Conservation (phyloP, 2,329 filamentous ascomycete species). For the Diaporthe batatas region DNA sequence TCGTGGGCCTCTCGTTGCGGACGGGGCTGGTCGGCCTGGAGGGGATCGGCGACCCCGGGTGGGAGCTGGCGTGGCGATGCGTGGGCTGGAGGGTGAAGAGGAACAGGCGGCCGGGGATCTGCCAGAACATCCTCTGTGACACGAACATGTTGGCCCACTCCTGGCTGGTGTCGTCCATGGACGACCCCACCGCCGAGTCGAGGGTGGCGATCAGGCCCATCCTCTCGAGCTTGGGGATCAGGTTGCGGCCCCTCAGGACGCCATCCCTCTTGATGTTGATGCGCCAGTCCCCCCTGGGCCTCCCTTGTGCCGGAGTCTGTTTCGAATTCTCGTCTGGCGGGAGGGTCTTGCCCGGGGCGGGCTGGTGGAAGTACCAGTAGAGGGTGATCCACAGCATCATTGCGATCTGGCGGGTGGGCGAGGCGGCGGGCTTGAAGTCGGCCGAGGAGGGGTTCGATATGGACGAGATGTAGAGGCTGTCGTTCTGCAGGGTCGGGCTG, state of each 20-base stretch:
- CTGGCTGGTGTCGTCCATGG: constrained; percentile 70
- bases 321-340: constrained; percentile 70
- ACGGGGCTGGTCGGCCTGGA: constrained; percentile 69
- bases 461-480: constrained; percentile 91
- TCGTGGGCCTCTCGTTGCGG: constrained; percentile 48
- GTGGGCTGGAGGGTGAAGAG: constrained; percentile 84
- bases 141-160: constrained; percentile 88
- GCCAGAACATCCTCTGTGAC: constrained; percentile 88
- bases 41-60: constrained; percentile 63
- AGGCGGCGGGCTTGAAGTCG: constrained; percentile 84
- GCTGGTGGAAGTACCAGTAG: constrained; percentile 98
- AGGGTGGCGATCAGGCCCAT: constrained; percentile 88
- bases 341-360: constrained; percentile 75
- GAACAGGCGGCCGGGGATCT: constrained; percentile 87
- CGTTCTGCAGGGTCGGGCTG: constrained; percentile 80
- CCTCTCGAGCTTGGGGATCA: constrained; percentile 90
- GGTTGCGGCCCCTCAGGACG: constrained; percentile 85
- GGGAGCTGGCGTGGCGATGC: constrained; percentile 53
- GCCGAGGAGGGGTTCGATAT: constrained; percentile 85
- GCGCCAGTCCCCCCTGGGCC: constrained; percentile 87
- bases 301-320: constrained; percentile 75
- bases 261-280: constrained; percentile 88
- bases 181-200: constrained; percentile 80
- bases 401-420: constrained; percentile 88
- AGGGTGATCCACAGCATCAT: constrained; percentile 97